Conservation (phyloP, 2,329 filamentous ascomycete species). For the Curvularia eragrostidis region DNA sequence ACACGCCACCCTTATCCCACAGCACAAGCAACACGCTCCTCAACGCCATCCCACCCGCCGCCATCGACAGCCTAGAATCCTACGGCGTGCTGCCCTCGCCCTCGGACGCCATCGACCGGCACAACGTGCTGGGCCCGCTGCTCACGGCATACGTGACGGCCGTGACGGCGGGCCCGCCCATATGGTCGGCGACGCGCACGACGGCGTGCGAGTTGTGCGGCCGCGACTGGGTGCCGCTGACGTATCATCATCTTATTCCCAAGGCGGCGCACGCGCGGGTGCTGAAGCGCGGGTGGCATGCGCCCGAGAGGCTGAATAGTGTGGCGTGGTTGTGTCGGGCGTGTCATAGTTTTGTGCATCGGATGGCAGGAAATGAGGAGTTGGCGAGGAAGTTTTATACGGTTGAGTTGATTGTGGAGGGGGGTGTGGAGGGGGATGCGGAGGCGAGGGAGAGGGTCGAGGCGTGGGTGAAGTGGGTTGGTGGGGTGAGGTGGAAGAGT, state of each 20-base stretch:
- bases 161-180: slow-evolving; percentile 67
- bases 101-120: slow-evolving; percentile 47
- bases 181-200: slow-evolving; percentile 65
- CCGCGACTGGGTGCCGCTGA: slow-evolving; percentile 75
- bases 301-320: slow-evolving; percentile 74
- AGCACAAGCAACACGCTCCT: slow-evolving; percentile 58
- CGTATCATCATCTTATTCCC: slow-evolving; percentile 89
- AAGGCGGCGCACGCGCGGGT: slow-evolving; percentile 76
- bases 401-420: slow-evolving; percentile 71
- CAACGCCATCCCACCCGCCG: slow-evolving; percentile 62
- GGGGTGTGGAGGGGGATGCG: slow-evolving; percentile 71
- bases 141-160: slow-evolving; percentile 67
- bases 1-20: slow-evolving; percentile 63
- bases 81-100: slow-evolving; percentile 67
- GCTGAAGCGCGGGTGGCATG: slow-evolving; percentile 79
- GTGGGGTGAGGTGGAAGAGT: slow-evolving; percentile 75
- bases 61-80: slow-evolving; percentile 70
- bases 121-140: slow-evolving; percentile 67
- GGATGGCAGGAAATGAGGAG: slow-evolving; percentile 76
- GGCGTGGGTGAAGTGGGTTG: slow-evolving; percentile 75
- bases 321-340: slow-evolving; percentile 87
- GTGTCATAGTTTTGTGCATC: slow-evolving; percentile 83
- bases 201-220: slow-evolving; percentile 75
- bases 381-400: slow-evolving; percentile 76
- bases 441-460: slow-evolving; percentile 73